These are phyloP conservation scores for Lachancea mirantina DNA, from an alignment of 805 yeast species.

Conservation along the genomic window DNA sequence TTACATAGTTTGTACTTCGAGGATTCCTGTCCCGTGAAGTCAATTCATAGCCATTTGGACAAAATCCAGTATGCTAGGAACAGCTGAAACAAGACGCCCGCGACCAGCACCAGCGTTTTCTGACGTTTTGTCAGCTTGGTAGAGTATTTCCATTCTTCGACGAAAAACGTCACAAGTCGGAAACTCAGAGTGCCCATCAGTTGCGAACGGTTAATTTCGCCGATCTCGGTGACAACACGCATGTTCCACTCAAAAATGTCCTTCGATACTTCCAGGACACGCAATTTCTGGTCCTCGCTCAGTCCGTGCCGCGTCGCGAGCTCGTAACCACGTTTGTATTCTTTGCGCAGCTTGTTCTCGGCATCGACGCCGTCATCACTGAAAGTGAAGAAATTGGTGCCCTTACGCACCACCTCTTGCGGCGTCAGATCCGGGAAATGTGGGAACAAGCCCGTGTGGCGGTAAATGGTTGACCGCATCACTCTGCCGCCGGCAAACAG, in stretches of 20 bases:
- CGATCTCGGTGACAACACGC: constrained; percentile 58
- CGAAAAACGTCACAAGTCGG: constrained; percentile 34
- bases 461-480: constrained; percentile 57
- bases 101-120: constrained; percentile 10
- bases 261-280: constrained; percentile 60
- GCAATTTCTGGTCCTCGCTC: constrained; percentile 62
- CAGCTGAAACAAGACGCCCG: constrained; percentile 9
- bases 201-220: constrained; percentile 52
- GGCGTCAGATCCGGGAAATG: constrained; percentile 59
- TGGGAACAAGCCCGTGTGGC: constrained; percentile 69
- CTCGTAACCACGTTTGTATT: constrained; percentile 72
- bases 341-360: constrained; percentile 54
- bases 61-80: constrained; percentile 10
- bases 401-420: constrained; percentile 52
- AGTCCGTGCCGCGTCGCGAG: constrained; percentile 64
- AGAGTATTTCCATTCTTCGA: constrained; percentile 29
- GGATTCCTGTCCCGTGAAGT: no score
- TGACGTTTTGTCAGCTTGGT: constrained; percentile 14
- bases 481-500: constrained; percentile 81
- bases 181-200: constrained; percentile 50
- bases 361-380: constrained; percentile 59
- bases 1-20: no score
- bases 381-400: constrained; percentile 54
- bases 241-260: constrained; percentile 59
- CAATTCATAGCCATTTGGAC: constrained; percentile 6